Evolutionary conservation across 2,329 filamentous ascomycete species (phyloP), one percentile per base, ranked within the genome.

Genomic region (Pyricularia grisea): DNA sequence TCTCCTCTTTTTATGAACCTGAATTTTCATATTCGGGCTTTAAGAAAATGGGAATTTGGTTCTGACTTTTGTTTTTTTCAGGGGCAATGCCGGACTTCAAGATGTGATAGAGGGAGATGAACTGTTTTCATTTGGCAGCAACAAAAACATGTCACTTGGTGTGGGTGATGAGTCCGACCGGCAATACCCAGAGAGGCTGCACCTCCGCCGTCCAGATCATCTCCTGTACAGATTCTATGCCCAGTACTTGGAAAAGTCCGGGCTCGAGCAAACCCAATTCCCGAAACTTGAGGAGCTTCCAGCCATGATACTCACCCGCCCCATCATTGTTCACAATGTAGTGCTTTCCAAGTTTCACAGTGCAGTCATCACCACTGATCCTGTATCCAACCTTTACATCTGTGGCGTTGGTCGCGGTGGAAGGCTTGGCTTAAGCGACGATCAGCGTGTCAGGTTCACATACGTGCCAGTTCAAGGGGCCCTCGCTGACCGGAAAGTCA

Each of bases 141-240:
- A 97, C 79, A 96, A 95, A 76, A 99, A 99, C 73, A 80, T 97
- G 11, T 95, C 92, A 0, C 85, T 99, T 27, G 95, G 95, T 1
- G 90, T 98, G 70, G 94, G 94, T n/a, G 94, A 99, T 76, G 91
- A 96, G 74, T 93, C 97, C 77, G 94, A 99, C 76, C 89, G 95
- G 3, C 94, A 98, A 72, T 97, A 91, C 74, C 95, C 95, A 0
- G 95, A 98, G 77, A 90, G 93, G 11, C 88, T 97, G 12, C 82
- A 84, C 36, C 79, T 98, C 42, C 87, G 88, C 69, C 88, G 94
- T 20, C 93, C 95, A 0, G 89, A 92, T 28, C 88, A 92, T 75
- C 83, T 98, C 1, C 78, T 97, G 17, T 86, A 87, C 67, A 84
- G 88, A 65, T 92, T 97, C 72, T 88, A 93, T 74, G 82, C 86